A percentile compares a stretch with the other conserved stretches of the same genome.
phyloP scores from a whole-genome alignment of 2,329 filamentous ascomycete species.

The Colletotrichum trifolii region DNA sequence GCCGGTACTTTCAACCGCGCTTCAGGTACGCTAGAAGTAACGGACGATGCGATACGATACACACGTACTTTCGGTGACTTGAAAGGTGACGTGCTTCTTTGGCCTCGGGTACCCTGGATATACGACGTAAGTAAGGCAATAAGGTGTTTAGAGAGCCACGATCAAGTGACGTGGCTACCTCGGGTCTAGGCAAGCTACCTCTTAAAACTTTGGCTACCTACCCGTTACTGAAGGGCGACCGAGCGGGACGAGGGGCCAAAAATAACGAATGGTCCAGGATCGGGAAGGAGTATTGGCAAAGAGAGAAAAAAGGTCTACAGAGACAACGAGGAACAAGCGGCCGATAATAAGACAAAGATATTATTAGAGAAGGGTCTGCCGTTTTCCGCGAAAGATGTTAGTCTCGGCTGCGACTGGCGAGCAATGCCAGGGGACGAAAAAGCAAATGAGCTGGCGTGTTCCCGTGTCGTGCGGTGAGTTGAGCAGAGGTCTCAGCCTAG shows the following conservation, averaged over 20 bases:
- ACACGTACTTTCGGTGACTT: no score
- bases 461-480: background rate
- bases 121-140: no score
- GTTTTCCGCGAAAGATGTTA: constrained; percentile 23
- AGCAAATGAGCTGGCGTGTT: constrained; percentile 35
- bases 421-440: constrained; percentile 32
- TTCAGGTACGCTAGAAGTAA: constrained; percentile 17
- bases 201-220: no score
- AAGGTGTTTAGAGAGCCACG: no score
- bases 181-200: no score
- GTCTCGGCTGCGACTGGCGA: constrained; percentile 23
- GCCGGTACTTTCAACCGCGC: constrained; percentile 17
- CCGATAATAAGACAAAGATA: constrained; percentile 35
- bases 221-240: background rate
- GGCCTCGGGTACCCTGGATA: no score
- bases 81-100: no score
- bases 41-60: background rate
- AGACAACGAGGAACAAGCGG: constrained; percentile 26
- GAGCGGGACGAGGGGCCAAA: background rate
- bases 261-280: background rate
- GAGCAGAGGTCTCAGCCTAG: constrained; percentile 26
- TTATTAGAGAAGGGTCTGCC: constrained; percentile 34
- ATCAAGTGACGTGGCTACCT: no score
- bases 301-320: background rate
- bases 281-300: background rate